Conservation (phyloP, 2,329 filamentous ascomycete species). For the Calonectria crousiana region DNA sequence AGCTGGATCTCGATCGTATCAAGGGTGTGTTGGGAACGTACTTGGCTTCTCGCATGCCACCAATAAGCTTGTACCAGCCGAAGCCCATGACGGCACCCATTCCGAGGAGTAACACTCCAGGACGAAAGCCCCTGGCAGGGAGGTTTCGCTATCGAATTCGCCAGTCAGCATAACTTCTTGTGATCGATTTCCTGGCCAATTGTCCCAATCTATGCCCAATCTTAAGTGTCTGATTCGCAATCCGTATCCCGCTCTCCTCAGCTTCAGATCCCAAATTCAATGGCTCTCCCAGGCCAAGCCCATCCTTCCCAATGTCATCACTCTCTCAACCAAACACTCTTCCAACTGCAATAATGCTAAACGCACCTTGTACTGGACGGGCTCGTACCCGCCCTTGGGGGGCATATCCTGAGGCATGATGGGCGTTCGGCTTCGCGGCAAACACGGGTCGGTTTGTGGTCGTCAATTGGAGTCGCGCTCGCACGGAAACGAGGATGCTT, state of each 20-base stretch:
- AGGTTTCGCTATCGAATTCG: slow-evolving; percentile 82
- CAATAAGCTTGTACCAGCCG: slow-evolving; percentile 88
- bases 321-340: neutral
- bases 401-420: slow-evolving; percentile 98
- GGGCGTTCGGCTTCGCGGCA: slow-evolving; percentile 46
- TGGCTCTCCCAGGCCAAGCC: neutral
- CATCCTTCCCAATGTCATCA: neutral
- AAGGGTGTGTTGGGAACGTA: slow-evolving; percentile 60
- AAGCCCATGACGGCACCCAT: slow-evolving; percentile 85
- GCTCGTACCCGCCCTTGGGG: slow-evolving; percentile 91
- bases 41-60: slow-evolving; percentile 92
- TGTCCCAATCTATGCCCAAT: neutral
- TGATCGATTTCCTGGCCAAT: neutral
- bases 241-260: neutral
- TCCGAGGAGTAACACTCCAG: slow-evolving; percentile 80
- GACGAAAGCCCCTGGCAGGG: slow-evolving; percentile 90
- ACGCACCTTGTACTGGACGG: slow-evolving; percentile 95
- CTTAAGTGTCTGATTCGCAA: neutral
- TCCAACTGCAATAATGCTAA: neutral
- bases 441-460: slow-evolving; percentile 15
- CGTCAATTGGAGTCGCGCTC: slow-evolving; percentile 34
- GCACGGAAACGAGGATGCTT: slow-evolving; percentile 12
- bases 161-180: slow-evolving; percentile 17
- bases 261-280: neutral
- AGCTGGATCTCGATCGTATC: neutral